A percentile compares a stretch with the other conserved stretches of the same genome.
phyloP scores from a whole-genome alignment of 1,139 yeast species.

The Debaryomyces sp. region DNA sequence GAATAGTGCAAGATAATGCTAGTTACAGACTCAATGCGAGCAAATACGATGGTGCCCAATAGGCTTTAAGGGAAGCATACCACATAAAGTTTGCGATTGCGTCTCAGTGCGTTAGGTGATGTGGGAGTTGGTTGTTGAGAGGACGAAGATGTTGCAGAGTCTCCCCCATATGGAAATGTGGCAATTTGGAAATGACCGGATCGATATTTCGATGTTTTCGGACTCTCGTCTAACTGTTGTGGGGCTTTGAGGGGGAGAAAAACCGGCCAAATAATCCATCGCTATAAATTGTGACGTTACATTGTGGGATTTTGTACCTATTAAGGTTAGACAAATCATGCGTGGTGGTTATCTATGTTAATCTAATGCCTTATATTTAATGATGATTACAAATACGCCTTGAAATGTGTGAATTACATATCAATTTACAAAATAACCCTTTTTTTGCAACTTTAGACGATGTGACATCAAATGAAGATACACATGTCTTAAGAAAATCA shows the following conservation, averaged over 20 bases:
- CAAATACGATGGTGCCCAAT: not conserved
- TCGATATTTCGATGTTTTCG: not conserved
- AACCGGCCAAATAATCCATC: not conserved
- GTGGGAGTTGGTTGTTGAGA: not conserved
- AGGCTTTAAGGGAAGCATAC: not conserved
- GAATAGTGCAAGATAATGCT: not conserved
- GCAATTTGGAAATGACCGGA: not conserved
- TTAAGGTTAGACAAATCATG: not conserved
- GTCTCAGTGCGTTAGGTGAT: not conserved
- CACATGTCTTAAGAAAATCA: not conserved
- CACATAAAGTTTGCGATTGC: not conserved
- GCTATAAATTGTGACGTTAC: not conserved
- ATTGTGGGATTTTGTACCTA: not conserved
- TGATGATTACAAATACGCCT: not conserved
- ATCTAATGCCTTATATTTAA: not conserved
- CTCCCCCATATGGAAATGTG: not conserved
- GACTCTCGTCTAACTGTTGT: not conserved
- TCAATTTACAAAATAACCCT: not conserved
- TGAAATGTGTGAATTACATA: not conserved
- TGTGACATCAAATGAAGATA: not conserved
- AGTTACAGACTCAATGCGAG: not conserved
- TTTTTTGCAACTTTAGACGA: not conserved
- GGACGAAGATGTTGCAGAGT: not conserved
- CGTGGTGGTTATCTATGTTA: not conserved
- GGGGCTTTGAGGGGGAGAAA: not conserved